Evolutionary conservation across 2,329 filamentous ascomycete genomes (phyloP).

Genomic region (Emmonsiellopsis sp.): DNA sequence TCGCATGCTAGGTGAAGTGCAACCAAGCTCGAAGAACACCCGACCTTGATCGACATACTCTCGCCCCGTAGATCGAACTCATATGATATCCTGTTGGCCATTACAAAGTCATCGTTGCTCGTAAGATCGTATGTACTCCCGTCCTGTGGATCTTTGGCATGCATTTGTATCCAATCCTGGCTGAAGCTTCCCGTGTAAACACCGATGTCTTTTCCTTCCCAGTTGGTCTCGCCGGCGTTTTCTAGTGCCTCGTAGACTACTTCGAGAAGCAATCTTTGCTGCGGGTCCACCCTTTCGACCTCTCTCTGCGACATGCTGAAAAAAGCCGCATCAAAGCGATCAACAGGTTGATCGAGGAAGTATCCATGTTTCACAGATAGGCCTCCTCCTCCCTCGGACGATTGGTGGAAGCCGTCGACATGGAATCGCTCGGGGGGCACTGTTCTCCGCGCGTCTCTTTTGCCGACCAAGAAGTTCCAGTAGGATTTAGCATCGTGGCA

Average conservation of each 20-base stretch:
- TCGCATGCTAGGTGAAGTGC: conserved; percentile 2
- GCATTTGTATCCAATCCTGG: conserved; percentile 16
- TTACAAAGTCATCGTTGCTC: not conserved
- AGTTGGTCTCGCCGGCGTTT: conserved; percentile 4
- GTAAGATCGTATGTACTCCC: not conserved
- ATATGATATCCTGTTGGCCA: conserved; percentile 2
- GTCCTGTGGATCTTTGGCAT: not conserved
- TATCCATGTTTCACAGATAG: conserved; percentile 3
- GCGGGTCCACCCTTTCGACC: conserved; percentile 2
- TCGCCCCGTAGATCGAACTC: not conserved
- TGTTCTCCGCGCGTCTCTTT: conserved; percentile 5
- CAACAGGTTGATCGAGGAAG: conserved; percentile 3
- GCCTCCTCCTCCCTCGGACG: not conserved
- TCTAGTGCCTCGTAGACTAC: conserved; percentile 5
- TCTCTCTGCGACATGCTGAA: conserved; percentile 2
- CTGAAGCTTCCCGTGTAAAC: conserved; percentile 19
- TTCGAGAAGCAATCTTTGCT: conserved; percentile 5
- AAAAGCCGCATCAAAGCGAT: conserved; percentile 4
- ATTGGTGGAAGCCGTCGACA: conserved; percentile 14
- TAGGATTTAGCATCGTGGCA: conserved; percentile 14
- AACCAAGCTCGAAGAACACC: conserved; percentile 1
- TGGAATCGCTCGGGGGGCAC: conserved; percentile 17
- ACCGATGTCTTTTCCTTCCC: conserved; percentile 12
- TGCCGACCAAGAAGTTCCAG: conserved; percentile 15
- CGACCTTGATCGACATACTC: conserved; percentile 3